Evolutionary conservation across 306 rosid genomes (phyloP), one percentile per base, ranked within the genome.

Genomic region (Lotus japonicus): DNA sequence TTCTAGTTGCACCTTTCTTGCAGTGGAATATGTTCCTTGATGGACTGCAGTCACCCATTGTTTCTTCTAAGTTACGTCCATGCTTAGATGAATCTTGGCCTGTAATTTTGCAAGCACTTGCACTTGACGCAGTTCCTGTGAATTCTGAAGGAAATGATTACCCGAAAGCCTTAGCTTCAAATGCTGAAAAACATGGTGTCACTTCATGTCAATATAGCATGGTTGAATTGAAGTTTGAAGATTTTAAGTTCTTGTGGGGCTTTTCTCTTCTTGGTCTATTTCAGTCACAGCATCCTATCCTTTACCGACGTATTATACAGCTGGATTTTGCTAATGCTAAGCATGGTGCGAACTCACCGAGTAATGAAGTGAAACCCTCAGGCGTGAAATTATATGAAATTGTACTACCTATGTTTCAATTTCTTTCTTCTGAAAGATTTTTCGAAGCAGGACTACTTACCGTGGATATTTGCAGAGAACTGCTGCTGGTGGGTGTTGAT

Each of bases 41-140:
- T 75, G 98, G 97, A 74, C 82, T 89, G 72, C 95, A 88, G 72
- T 94, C 98, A 31, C 87, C 95, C 78, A 70, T 82, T 67, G 88
- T 80, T 63, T 83, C 88, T 71, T 85, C 87, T 57, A 90, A 90
- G 81, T 80, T 94, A 80, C 87, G 70, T 44, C 84, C 92, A 49
- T 83, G 96, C 84, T 82, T 94, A 69, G 94, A 94, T 81, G 97
- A 90, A 84, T 90, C 97, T n/a, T 94, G 98, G 98, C 97, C 98
- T 13, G 92, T 94, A 75, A 85, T 94, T 70, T 81, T 94, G 83
- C 98, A 90, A 82, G 98, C 98, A 58, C 84, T 94, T 83, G 97
- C 91, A 56, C 76, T 88, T 66, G 98, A 90, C 75, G 92, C 98
- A 44, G 88, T 90, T 83, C 98, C 98, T 45, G 83, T 53, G 67